A percentile compares a stretch with the other conserved stretches of the same genome.
phyloP scores from a whole-genome alignment of 129 eudicot species.

The Solidago caesia region DNA sequence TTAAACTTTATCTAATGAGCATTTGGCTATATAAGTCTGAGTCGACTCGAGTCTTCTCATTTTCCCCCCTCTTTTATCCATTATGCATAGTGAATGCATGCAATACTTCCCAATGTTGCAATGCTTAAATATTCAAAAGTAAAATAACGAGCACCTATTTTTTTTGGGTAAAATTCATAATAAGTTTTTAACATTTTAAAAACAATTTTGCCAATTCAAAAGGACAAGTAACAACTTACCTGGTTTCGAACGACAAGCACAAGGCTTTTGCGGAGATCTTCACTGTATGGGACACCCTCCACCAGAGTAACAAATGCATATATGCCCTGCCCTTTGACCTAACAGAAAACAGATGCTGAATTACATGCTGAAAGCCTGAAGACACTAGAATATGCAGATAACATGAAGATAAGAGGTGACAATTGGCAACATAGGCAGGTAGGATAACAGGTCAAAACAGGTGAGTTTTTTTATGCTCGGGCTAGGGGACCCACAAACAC shows the following conservation, averaged over 20 bases:
- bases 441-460: constrained; percentile 12
- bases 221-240: constrained; percentile 37
- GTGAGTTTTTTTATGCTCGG: background rate
- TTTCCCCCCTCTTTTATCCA: too few relatives aligned
- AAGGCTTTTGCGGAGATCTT: constrained; percentile 88
- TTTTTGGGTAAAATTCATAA: constrained; percentile 1
- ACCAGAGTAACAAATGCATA: constrained; percentile 92
- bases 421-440: background rate
- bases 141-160: background rate
- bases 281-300: constrained; percentile 93
- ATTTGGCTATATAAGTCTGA: too few relatives aligned
- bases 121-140: background rate
- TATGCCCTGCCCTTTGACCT: constrained; percentile 99
- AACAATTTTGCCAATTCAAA: background rate
- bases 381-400: background rate
- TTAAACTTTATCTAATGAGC: too few relatives aligned
- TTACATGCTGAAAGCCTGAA: background rate
- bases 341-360: constrained; percentile 18
- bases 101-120: background rate
- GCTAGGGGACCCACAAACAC: background rate
- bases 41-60: too few relatives aligned
- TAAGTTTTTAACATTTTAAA: background rate
- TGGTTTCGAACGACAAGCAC: constrained; percentile 68
- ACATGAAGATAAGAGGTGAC: constrained; percentile 5
- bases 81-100: too few relatives aligned